These are phyloP conservation scores for Fusarium nurragi DNA, from an alignment of 2,329 filamentous ascomycete genomes.

Conservation along the genomic window DNA sequence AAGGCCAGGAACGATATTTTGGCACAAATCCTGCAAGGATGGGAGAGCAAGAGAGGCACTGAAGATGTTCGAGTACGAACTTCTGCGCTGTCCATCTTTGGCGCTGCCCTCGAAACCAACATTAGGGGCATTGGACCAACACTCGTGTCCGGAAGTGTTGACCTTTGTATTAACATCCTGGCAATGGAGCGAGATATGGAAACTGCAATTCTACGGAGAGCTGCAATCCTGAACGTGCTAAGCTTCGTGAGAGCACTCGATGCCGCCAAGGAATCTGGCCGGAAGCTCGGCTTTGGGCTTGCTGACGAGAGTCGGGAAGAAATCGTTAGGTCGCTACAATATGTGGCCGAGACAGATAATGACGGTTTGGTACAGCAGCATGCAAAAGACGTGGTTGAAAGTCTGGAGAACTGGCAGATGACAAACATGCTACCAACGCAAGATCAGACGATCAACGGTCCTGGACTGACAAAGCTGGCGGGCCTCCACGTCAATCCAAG, in stretches of 20 bases:
- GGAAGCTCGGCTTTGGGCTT: slow-evolving; percentile 62
- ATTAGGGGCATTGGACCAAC: slow-evolving; percentile 63
- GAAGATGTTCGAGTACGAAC: slow-evolving; percentile 77
- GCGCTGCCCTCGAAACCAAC: slow-evolving; percentile 67
- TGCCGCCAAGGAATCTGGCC: slow-evolving; percentile 57
- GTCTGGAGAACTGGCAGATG: slow-evolving; percentile 69
- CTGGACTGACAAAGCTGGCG: slow-evolving; percentile 48
- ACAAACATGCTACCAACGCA: slow-evolving; percentile 57
- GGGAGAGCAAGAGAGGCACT: slow-evolving; percentile 71
- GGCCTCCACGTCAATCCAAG: slow-evolving; percentile 52
- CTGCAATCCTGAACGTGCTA: slow-evolving; percentile 71
- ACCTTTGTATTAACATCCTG: slow-evolving; percentile 70
- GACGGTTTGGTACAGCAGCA: slow-evolving; percentile 76
- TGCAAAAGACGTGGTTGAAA: slow-evolving; percentile 73
- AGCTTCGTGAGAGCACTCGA: slow-evolving; percentile 70
- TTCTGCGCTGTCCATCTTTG: slow-evolving; percentile 74
- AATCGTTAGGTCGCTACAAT: slow-evolving; percentile 68
- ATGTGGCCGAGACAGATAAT: slow-evolving; percentile 71
- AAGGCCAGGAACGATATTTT: slow-evolving; percentile 61
- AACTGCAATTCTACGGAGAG: slow-evolving; percentile 71
- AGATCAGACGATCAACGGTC: slow-evolving; percentile 31
- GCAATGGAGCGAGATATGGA: slow-evolving; percentile 68
- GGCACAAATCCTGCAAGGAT: slow-evolving; percentile 70
- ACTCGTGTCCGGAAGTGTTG: slow-evolving; percentile 65
- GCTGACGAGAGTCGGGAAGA: slow-evolving; percentile 66